phyloP scores from a whole-genome alignment of 805 yeast species.

The Metschnikowia continentalis region DNA sequence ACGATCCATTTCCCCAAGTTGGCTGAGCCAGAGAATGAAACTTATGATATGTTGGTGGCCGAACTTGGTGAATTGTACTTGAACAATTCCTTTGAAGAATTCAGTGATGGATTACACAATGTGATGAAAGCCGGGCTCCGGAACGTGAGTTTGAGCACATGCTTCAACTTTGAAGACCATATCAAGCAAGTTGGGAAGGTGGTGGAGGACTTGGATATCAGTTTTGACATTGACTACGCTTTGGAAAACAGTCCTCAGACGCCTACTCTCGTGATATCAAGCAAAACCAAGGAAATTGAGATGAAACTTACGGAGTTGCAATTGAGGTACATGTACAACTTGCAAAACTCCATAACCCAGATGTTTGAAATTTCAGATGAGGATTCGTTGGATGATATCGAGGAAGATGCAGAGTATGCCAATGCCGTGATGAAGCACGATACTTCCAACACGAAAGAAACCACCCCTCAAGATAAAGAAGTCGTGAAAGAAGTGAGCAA shows the following conservation, averaged over 20 bases:
- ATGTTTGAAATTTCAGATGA: slow-evolving; percentile 45
- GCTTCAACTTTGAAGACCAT: slow-evolving; percentile 45
- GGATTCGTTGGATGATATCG: slow-evolving; percentile 47
- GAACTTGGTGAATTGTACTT: slow-evolving; percentile 81
- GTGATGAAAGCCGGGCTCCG: slow-evolving; percentile 64
- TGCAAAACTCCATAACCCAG: slow-evolving; percentile 51
- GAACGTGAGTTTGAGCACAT: slow-evolving; percentile 64
- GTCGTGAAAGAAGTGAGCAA: not conserved
- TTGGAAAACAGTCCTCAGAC: slow-evolving; percentile 34
- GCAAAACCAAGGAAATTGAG: slow-evolving; percentile 59
- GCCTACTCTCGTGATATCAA: slow-evolving; percentile 51
- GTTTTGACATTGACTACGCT: slow-evolving; percentile 54
- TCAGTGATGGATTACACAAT: slow-evolving; percentile 39
- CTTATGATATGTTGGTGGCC: slow-evolving; percentile 60
- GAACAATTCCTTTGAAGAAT: slow-evolving; percentile 50
- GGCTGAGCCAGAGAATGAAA: slow-evolving; percentile 33
- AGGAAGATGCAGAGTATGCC: slow-evolving; percentile 61
- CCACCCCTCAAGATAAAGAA: not conserved
- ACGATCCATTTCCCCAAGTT: slow-evolving; percentile 71
- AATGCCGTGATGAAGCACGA: slow-evolving; percentile 43
- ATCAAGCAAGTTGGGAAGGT: slow-evolving; percentile 56
- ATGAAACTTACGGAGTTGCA: slow-evolving; percentile 73
- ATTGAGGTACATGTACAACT: slow-evolving; percentile 49
- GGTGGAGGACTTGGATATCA: slow-evolving; percentile 59
- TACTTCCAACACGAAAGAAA: slow-evolving; percentile 4